Conservation (phyloP, 306 rosid genomes). For the Cicer arietinum region DNA sequence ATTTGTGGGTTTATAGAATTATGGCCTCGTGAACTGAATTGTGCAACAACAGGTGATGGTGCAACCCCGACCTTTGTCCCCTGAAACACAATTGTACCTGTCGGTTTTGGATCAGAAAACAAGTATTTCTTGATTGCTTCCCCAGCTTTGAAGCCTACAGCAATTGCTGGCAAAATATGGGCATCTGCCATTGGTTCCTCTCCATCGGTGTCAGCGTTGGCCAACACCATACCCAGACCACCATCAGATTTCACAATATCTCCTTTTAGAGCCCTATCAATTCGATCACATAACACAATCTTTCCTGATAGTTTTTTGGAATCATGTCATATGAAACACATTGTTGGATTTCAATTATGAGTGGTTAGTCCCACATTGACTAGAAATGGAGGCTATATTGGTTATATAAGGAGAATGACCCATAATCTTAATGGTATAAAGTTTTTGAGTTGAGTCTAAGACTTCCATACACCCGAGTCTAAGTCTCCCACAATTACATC, state of each 20-base stretch:
- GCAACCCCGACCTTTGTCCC: constrained; percentile 67
- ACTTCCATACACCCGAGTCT: constrained; percentile 76
- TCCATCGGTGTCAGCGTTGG: constrained; percentile 57
- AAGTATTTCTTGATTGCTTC: constrained; percentile 55
- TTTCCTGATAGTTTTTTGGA: constrained; percentile 65
- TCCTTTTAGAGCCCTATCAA: constrained; percentile 66
- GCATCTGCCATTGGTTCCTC: constrained; percentile 73
- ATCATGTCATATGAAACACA: constrained; percentile 79
- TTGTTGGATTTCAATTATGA: too few relatives aligned
- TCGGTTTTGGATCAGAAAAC: constrained; percentile 54
- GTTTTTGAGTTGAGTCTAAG: too few relatives aligned
- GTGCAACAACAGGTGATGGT: constrained; percentile 79
- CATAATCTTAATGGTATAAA: too few relatives aligned
- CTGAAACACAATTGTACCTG: constrained; percentile 55
- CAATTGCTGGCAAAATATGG: constrained; percentile 61
- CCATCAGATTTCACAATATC: constrained; percentile 67
- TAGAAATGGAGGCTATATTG: too few relatives aligned
- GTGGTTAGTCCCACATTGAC: too few relatives aligned
- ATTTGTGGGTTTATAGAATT: constrained; percentile 46
- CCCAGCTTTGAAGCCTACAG: constrained; percentile 59
- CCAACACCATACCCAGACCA: constrained; percentile 75
- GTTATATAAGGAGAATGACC: too few relatives aligned
- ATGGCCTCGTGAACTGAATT: constrained; percentile 83
- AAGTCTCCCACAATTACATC: constrained; percentile 65
- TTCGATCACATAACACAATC: constrained; percentile 77